Evolutionary conservation across 2,329 filamentous ascomycete species (phyloP), one percentile per base, ranked within the genome.

Genomic region (Catunica adiposa): DNA sequence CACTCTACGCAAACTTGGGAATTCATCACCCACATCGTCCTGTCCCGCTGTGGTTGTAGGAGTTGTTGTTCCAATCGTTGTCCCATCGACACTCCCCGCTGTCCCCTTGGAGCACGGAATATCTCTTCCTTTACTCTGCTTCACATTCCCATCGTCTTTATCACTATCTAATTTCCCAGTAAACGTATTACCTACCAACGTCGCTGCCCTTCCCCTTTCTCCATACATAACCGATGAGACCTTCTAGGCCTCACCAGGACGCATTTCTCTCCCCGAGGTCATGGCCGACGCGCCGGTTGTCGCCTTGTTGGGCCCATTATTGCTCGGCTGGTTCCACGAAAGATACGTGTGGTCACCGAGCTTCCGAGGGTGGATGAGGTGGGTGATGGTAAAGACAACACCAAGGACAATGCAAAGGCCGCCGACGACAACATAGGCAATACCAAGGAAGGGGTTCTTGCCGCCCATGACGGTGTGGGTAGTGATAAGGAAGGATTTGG

Each of bases 291-390:
- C 46, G 14, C 71, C 67, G 56, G 66, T 64, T 25, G 71, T 67
- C 37, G 69, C 69, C 8, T 65, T 64, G 15, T 34, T 34, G 29
- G 29, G 29, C 29, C 68, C 63, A 63, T 73, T 73, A 59, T 67
- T 61, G n/a, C 69, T 62, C 1, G 70, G 71, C 58, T 80, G 79
- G 67, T 97, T 96, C 92, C 92, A 98, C 23, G 87, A 92, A 51
- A 98, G 77, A 67, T 98, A 97, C 7, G 89, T 96, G 69, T 97
- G 92, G 68, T 98, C 92, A 59, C 92, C 92, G 44, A 98, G 79
- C 84, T 97, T 98, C 65, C 92, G 84, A 60, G 92, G 92, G 66
- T 86, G 89, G 69, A 98, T 82, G 61, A 97, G 75, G 70, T 97
- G 89, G 0, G 88, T 89, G 59, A 88, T 77, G 34, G 90, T 89